phyloP scores from a whole-genome alignment of 352 stramenopile genomes.

The Pythium monospermum region DNA sequence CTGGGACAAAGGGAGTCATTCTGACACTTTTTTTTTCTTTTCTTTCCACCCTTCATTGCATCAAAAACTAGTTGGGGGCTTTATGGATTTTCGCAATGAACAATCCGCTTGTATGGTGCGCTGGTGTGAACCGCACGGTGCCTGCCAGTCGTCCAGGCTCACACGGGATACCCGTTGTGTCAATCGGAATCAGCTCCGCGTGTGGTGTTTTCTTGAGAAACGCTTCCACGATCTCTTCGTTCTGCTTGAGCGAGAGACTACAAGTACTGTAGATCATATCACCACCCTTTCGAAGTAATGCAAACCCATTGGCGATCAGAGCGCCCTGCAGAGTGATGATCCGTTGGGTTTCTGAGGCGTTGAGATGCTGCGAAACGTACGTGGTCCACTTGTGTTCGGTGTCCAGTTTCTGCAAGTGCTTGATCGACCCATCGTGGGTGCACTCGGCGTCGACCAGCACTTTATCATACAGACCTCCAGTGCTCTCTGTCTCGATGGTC shows the following conservation, averaged over 20 bases:
- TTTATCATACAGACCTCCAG: constrained; percentile 81
- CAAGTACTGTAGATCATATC: constrained; percentile 95
- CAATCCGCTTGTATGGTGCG: constrained; percentile 59
- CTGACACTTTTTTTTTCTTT: neutral
- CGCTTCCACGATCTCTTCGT: constrained; percentile 87
- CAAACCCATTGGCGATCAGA: constrained; percentile 84
- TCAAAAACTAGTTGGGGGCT: neutral
- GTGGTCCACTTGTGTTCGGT: constrained; percentile 65
- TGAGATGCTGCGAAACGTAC: constrained; percentile 74
- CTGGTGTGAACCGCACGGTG: constrained; percentile 70
- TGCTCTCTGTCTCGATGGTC: neutral
- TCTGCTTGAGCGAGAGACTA: constrained; percentile 90
- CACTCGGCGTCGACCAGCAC: constrained; percentile 96
- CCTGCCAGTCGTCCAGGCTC: constrained; percentile 32
- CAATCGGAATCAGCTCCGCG: constrained; percentile 36
- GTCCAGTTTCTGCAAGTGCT: constrained; percentile 75
- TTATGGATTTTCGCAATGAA: constrained; percentile 70
- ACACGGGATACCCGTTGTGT: constrained; percentile 36
- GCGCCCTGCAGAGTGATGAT: constrained; percentile 58
- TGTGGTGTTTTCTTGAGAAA: constrained; percentile 58
- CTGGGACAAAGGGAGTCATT: neutral
- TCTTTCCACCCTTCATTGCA: neutral
- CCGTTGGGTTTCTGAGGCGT: constrained; percentile 37
- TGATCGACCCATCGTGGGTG: constrained; percentile 92
- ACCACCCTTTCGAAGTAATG: constrained; percentile 80